These are phyloP conservation scores for Dioszegia aurantiaca DNA, from an alignment of 768 basidiomycete species.

Conservation along the genomic window DNA sequence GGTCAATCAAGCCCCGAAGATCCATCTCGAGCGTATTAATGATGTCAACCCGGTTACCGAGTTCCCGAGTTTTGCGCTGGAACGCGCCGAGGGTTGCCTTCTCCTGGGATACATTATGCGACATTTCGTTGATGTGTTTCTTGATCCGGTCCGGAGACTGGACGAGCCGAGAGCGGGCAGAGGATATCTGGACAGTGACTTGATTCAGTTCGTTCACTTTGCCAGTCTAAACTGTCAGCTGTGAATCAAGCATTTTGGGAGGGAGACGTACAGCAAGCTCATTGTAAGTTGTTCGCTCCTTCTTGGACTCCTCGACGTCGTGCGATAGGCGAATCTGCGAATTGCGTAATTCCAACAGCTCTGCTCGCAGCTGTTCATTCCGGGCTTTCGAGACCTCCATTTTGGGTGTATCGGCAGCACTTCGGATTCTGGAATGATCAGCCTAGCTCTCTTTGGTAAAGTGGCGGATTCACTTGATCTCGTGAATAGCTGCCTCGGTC, in stretches of 20 bases:
- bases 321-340: conserved; percentile 56
- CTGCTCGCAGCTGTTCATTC: conserved; percentile 65
- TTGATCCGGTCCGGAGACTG: conserved; percentile 88
- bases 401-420: conserved; percentile 57
- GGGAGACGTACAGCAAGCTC: conserved; percentile 62
- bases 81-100: conserved; percentile 64
- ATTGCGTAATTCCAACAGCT: conserved; percentile 74
- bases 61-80: conserved; percentile 72
- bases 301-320: conserved; percentile 69
- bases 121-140: conserved; percentile 75
- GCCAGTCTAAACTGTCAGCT: conserved; percentile 55
- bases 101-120: conserved; percentile 64
- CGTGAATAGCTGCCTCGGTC: conserved; percentile 35
- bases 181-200: conserved; percentile 62
- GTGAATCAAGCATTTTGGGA: background rate
- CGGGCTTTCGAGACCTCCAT: conserved; percentile 62
- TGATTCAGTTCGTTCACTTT: conserved; percentile 63
- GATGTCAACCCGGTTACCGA: conserved; percentile 69
- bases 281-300: conserved; percentile 64
- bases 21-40: conserved; percentile 69
- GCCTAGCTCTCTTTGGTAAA: background rate
- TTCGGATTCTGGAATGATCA: conserved; percentile 58
- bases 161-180: conserved; percentile 72
- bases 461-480: conserved; percentile 52
- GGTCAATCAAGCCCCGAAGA: conserved; percentile 36